Percentiles rank a stretch among this genome's conserved stretches.
These are phyloP conservation scores for Camelina hispida DNA, from an alignment of 345 rosid species.

Conservation along the genomic window DNA sequence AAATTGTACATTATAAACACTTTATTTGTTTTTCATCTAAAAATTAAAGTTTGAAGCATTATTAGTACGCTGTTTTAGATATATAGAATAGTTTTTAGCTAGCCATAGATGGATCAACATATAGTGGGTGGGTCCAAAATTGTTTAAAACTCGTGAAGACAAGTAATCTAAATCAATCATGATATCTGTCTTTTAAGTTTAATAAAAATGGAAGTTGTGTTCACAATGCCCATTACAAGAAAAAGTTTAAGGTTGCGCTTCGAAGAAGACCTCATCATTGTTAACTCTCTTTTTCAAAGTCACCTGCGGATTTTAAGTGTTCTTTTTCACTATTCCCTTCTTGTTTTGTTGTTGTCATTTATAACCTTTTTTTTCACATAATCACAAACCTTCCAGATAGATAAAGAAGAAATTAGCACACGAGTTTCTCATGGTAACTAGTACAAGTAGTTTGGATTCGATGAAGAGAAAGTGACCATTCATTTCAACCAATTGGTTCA, in stretches of 20 bases:
- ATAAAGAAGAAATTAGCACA: background rate
- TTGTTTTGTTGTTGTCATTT: conserved; percentile 4
- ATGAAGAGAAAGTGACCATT: background rate
- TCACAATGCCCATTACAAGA: conserved; percentile 39
- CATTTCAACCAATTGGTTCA: conserved; percentile 8
- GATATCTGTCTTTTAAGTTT: conserved; percentile 35
- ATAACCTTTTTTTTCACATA: background rate
- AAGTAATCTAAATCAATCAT: conserved; percentile 37
- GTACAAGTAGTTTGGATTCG: background rate
- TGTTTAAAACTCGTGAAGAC: conserved; percentile 43
- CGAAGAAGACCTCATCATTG: conserved; percentile 40
- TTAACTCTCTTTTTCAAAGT: conserved; percentile 20
- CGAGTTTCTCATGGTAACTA: background rate
- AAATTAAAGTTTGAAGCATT: background rate
- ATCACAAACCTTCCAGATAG: background rate
- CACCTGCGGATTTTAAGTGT: conserved; percentile 37
- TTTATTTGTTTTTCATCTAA: background rate
- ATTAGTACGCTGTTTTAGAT: conserved; percentile 15
- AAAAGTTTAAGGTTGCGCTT: conserved; percentile 42
- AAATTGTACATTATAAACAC: conserved; percentile 2
- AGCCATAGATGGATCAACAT: background rate
- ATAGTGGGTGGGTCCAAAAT: conserved; percentile 42
- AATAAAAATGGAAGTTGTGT: conserved; percentile 20
- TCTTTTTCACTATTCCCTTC: background rate
- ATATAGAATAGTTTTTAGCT: conserved; percentile 19